Evolutionary conservation across 345 rosid species (phyloP).

Genomic region (Hibiscus syriacus): DNA sequence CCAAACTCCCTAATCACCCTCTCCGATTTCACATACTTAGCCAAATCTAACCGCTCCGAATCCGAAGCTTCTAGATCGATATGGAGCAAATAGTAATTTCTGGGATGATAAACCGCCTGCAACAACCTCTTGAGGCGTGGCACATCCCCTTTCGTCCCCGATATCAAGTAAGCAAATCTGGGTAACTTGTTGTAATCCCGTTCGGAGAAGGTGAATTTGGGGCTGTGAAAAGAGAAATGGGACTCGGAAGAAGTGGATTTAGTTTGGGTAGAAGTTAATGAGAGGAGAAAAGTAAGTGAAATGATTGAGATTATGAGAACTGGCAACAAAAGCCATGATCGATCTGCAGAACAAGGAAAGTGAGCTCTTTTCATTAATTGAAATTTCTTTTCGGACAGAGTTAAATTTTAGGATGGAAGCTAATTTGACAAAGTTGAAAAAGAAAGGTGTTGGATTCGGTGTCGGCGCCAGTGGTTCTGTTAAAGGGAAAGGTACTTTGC

Average conservation of each 20-base stretch:
- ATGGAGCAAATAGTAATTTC: conserved; percentile 72
- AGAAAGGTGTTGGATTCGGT: neutral
- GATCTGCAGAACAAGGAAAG: conserved; percentile 41
- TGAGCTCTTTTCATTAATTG: conserved; percentile 54
- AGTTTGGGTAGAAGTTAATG: conserved; percentile 25
- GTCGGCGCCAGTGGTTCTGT: neutral
- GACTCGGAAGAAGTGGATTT: conserved; percentile 20
- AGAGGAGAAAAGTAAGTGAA: conserved; percentile 34
- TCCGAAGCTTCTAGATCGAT: conserved; percentile 85
- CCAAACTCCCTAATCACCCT: conserved; percentile 36
- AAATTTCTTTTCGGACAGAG: neutral
- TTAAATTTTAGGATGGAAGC: neutral
- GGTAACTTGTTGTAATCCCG: conserved; percentile 27
- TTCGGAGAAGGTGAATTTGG: conserved; percentile 9
- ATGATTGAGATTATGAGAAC: conserved; percentile 23
- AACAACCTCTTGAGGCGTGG: conserved; percentile 50
- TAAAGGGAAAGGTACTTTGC: too few relatives aligned
- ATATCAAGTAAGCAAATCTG: conserved; percentile 63
- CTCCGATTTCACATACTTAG: conserved; percentile 67
- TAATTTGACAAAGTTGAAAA: neutral
- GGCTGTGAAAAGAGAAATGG: conserved; percentile 7
- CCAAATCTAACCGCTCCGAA: conserved; percentile 65
- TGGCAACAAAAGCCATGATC: too few relatives aligned
- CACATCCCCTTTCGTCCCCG: conserved; percentile 73
- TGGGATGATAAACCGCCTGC: conserved; percentile 69